Conservation (phyloP, 2,329 filamentous ascomycete genomes). For the Alternaria sp. region DNA sequence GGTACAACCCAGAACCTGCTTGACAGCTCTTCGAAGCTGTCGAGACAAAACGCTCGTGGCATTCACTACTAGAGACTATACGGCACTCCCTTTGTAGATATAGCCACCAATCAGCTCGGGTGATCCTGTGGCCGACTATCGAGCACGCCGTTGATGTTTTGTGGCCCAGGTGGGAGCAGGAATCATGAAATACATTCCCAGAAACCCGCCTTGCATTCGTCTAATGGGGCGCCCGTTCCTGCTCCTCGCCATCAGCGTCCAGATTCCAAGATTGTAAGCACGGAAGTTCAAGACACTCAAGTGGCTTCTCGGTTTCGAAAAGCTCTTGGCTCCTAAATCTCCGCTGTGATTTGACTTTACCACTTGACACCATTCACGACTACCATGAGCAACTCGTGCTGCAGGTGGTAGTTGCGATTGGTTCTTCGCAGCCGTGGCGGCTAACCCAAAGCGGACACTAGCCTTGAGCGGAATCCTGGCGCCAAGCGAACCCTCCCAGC, state of each 20-base stretch:
- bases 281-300: constrained; percentile 20
- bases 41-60: not conserved
- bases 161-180: not conserved
- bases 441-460: constrained; percentile 28
- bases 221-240: not conserved
- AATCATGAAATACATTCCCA: not conserved
- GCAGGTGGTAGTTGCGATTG: not conserved
- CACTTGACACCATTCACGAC: constrained; percentile 17
- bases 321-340: constrained; percentile 14
- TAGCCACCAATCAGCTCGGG: not conserved
- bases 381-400: constrained; percentile 25
- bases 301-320: constrained; percentile 4
- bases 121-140: not conserved
- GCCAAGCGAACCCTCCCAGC: constrained; percentile 27
- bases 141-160: not conserved
- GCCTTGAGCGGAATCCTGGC: constrained; percentile 23
- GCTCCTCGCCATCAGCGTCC: not conserved
- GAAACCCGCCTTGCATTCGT: not conserved
- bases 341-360: constrained; percentile 5
- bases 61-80: not conserved
- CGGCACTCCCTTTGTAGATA: not conserved
- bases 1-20: not conserved
- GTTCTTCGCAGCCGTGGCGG: constrained; percentile 9
- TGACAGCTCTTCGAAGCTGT: not conserved
- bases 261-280: constrained; percentile 10